Evolutionary conservation across 2,329 filamentous ascomycete genomes (phyloP).

Genomic region (Arthrobotrys sphaeroides): DNA sequence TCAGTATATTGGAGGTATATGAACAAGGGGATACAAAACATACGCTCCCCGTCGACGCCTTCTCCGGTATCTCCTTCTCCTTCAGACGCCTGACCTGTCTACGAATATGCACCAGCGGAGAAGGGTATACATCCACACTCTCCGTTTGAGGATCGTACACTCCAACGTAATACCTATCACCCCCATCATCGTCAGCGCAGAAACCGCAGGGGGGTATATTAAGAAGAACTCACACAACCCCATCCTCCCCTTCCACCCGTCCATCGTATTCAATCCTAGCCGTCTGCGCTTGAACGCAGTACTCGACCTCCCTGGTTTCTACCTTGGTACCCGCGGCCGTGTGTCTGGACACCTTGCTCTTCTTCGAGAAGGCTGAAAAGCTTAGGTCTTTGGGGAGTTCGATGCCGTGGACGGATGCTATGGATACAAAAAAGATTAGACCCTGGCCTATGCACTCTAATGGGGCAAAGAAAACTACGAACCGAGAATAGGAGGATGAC

Average conservation of each 20-base stretch:
- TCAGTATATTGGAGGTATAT: slow-evolving; percentile 52
- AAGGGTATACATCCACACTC: slow-evolving; percentile 70
- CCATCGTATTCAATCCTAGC: slow-evolving; percentile 61
- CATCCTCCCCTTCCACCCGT: slow-evolving; percentile 61
- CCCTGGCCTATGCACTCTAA: background rate
- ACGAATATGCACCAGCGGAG: slow-evolving; percentile 72
- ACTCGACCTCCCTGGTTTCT: slow-evolving; percentile 45
- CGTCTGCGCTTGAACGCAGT: slow-evolving; percentile 64
- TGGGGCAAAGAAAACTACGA: no score
- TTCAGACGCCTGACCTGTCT: slow-evolving; percentile 65
- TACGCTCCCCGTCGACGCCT: slow-evolving; percentile 60
- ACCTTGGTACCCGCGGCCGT: background rate
- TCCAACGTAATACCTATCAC: slow-evolving; percentile 72
- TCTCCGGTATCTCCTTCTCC: slow-evolving; percentile 59
- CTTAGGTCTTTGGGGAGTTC: slow-evolving; percentile 28
- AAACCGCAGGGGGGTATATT: slow-evolving; percentile 61
- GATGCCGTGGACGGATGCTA: slow-evolving; percentile 45
- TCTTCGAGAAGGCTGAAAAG: slow-evolving; percentile 44
- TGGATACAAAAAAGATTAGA: background rate
- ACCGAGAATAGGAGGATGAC: slow-evolving; percentile 47
- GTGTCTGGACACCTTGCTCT: slow-evolving; percentile 9
- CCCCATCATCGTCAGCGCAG: slow-evolving; percentile 60
- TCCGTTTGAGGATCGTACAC: slow-evolving; percentile 71
- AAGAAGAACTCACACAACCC: slow-evolving; percentile 68
- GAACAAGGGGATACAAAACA: background rate